These are phyloP conservation scores for Chlorella sorokiniana DNA, from an alignment of 139 green algal genomes.

Conservation along the genomic window DNA sequence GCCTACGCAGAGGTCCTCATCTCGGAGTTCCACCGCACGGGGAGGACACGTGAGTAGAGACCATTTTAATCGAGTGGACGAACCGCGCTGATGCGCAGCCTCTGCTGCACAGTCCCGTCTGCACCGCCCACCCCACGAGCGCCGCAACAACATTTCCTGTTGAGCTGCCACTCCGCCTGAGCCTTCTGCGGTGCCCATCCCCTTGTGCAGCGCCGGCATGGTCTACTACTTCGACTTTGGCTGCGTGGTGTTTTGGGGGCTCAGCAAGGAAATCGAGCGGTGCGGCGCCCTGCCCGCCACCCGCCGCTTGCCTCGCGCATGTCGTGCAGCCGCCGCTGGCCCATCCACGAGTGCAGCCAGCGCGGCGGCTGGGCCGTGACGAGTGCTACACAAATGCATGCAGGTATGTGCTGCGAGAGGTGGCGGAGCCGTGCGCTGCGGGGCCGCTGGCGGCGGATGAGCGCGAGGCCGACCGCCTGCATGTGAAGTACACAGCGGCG, in stretches of 20 bases:
- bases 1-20: conserved; percentile 37
- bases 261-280: conserved; percentile 29
- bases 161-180: no score
- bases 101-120: no score
- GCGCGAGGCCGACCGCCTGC: conserved; percentile 15
- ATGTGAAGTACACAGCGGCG: background rate
- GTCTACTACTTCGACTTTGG: conserved; percentile 47
- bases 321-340: no score
- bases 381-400: no score
- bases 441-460: background rate
- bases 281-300: background rate
- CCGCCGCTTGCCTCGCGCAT: background rate
- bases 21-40: background rate
- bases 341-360: no score
- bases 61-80: background rate
- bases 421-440: conserved; percentile 29
- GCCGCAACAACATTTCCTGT: no score
- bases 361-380: no score
- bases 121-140: background rate
- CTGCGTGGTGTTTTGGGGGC: conserved; percentile 32
- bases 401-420: conserved; percentile 32
- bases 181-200: no score
- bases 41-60: background rate
- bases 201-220: background rate
- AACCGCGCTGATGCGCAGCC: no score